Evolutionary conservation across 139 green algal genomes (phyloP), one percentile per base, ranked within the genome.

Genomic region (Ettlia oleoabundans): DNA sequence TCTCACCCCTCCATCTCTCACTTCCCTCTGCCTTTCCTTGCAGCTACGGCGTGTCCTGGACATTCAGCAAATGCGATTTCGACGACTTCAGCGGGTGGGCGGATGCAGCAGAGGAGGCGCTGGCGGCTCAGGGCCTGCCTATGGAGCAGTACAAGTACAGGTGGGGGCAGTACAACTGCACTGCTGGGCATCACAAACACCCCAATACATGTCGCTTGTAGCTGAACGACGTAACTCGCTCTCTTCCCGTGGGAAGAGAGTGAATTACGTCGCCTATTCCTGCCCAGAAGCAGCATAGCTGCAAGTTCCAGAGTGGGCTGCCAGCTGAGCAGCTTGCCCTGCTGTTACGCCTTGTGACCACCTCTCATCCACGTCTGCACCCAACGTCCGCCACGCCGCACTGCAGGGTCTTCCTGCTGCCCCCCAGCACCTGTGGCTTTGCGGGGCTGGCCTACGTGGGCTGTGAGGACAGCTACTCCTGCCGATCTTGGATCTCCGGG

Each of bases 321-420:
- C n/a, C n/a, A 5, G 37, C 37, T 32, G 38, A 26, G 15, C 66
- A 73, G 21, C n/a, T 10, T 37, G 6, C 1, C 8, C 10, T 52
- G 66, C 9, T 71, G 9, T 10, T 7, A 43, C 4, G 9, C 64
- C 30, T 21, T 58, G 13, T 58, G 47, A 24, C 8, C 63, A 19
- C 5, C 32, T 24, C 32, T 24, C 2, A 42, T 41, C 32, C 64
- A 71, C 22, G 7, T n/a, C 66, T 18, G 9, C 10, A 33, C 42
- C 6, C 42, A 26, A 24, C 24, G 41, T 28, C 41, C 6, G 33
- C 68, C 30, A 5, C 5, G 4, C 26, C 19, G 18, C 38, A n/a
- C 4, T 33, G 32, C 73, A 80, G 73, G 35, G 75, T 81, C 4
- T 81, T 62, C 75, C 28, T 81, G 52, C 2, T 81, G 33, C 75